These are phyloP conservation scores for Macroventuria anomochaeta DNA, from an alignment of 2,329 filamentous ascomycete genomes.

Conservation along the genomic window DNA sequence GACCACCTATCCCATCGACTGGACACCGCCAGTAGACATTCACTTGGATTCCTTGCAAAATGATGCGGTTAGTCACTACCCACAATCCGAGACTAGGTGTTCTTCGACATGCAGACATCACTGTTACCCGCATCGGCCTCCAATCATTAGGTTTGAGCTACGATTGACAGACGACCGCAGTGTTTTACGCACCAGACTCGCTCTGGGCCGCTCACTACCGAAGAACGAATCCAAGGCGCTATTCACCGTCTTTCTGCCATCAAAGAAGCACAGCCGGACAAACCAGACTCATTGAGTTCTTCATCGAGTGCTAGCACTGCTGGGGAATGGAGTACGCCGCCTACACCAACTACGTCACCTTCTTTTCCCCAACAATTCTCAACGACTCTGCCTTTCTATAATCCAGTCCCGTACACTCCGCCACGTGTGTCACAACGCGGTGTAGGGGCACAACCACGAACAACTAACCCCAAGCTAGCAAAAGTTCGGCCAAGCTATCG, in stretches of 20 bases:
- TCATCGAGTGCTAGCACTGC: not conserved
- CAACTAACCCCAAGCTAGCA: not conserved
- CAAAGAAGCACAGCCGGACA: not conserved
- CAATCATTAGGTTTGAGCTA: no score
- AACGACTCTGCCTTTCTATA: not conserved
- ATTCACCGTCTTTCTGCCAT: not conserved
- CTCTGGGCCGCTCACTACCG: not conserved
- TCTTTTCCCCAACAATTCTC: not conserved
- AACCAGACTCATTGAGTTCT: not conserved
- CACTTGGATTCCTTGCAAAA: not conserved
- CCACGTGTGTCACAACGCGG: not conserved
- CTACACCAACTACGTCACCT: not conserved
- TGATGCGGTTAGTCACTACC: not conserved
- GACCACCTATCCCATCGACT: not conserved
- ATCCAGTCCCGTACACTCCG: not conserved
- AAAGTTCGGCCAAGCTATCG: not conserved
- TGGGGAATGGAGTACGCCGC: not conserved
- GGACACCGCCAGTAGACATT: not conserved
- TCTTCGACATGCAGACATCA: no score
- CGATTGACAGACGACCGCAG: not conserved
- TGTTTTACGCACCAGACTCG: not conserved
- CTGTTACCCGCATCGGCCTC: no score
- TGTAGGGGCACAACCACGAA: not conserved
- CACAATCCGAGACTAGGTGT: no score
- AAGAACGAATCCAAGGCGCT: not conserved